These are phyloP conservation scores for Tricholoma hemisulphureum DNA, from an alignment of 768 basidiomycete genomes.

Conservation along the genomic window DNA sequence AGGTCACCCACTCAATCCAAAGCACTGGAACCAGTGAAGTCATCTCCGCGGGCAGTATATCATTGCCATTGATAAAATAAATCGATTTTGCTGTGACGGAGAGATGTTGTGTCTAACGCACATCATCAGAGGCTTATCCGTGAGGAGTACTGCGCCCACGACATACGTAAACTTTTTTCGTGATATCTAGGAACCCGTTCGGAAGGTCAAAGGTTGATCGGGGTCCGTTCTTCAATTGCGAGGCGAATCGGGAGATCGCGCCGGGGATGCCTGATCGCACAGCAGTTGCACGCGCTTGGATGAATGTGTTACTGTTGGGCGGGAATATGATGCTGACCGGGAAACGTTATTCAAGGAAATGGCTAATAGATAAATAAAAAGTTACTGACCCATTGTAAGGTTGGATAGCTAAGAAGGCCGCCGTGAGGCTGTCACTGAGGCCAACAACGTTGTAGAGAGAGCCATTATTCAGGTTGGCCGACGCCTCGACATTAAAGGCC, in stretches of 20 bases:
- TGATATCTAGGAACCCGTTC: slow-evolving; percentile 54
- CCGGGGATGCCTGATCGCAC: slow-evolving; percentile 55
- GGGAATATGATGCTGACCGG: slow-evolving; percentile 39
- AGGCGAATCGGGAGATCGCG: slow-evolving; percentile 56
- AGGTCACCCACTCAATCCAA: slow-evolving; percentile 52
- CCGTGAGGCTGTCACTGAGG: slow-evolving; percentile 49
- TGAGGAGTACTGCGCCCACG: neutral
- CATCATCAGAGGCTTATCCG: neutral
- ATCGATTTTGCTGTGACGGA: slow-evolving; percentile 53
- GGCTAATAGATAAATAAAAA: neutral
- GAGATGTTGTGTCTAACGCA: slow-evolving; percentile 51
- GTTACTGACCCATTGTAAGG: slow-evolving; percentile 58
- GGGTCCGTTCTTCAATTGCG: slow-evolving; percentile 38
- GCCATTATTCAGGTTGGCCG: slow-evolving; percentile 43
- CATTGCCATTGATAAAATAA: slow-evolving; percentile 52
- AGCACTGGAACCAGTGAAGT: slow-evolving; percentile 47
- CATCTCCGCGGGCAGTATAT: slow-evolving; percentile 37
- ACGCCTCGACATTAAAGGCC: slow-evolving; percentile 41
- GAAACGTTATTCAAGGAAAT: neutral
- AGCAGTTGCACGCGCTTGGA: slow-evolving; percentile 49
- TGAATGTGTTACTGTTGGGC: slow-evolving; percentile 40
- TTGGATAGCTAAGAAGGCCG: slow-evolving; percentile 39
- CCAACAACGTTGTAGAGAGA: slow-evolving; percentile 38
- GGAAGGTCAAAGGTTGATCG: slow-evolving; percentile 46
- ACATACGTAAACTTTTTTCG: slow-evolving; percentile 51